Evolutionary conservation across 306 rosid genomes (phyloP), one percentile per base, ranked within the genome.

Genomic region (Lathyrus oleraceus): DNA sequence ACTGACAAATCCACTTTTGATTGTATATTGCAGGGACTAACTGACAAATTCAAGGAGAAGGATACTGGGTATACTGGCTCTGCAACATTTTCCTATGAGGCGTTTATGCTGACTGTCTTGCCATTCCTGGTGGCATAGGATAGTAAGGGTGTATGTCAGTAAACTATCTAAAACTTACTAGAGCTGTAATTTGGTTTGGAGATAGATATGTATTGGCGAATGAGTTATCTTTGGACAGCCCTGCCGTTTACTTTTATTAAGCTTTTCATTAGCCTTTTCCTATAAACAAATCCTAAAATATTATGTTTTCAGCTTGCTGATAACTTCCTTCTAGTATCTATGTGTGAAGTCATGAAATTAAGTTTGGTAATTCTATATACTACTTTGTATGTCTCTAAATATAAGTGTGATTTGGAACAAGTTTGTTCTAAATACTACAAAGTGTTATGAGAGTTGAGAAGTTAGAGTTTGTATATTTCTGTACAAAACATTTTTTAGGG

Each of bases 21-120:
- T 67, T 20, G 68, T 19, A 35, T 30, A 19, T 63, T 85, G 78
- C 91, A 94, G 98, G 97, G 98, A 42, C 82, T 94, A 39, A 94
- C 95, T 4, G 98, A 90, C 73, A 94, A 90, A 75, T 94, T 94
- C 76, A 94, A 85, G 89, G 97, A 90, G 87, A 94, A 85, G 88
- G 98, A 94, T 76, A 79, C 76, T 39, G 62, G 48, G 1, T 90
- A 84, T 72, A 64, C 86, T 5, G 99, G 97, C 32, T 76, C 85
- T 30, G 98, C 95, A 58, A 87, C 91, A 38, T 94, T 94, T 85
- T 64, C 66, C 40, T 94, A 94, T 13, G 96, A 94, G 84, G 74
- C 88, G 13, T 94, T 94, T 81, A 94, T 94, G 98, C 81, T 91
- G 81, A 91, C 97, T 7, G 98, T 94, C 52, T 79, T 94, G 78